Base-by-base conservation (phyloP, 495 filamentous ascomycete species). In the Friedmanniomyces endolithicus region DNA sequence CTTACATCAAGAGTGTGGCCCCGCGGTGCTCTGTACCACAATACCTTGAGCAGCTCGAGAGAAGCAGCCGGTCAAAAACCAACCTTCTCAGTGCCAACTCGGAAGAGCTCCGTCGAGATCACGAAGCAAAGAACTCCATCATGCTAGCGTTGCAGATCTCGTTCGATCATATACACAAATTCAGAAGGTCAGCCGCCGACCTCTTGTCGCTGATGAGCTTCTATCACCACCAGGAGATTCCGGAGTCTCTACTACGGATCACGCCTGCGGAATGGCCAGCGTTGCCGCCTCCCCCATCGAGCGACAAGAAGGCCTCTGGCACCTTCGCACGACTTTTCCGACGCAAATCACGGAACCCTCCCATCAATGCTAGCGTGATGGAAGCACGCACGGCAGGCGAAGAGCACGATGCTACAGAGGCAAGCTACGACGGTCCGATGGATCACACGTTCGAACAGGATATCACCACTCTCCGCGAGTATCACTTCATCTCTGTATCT, bases 361-460 rank as follows among this genome's bases (percentile, higher is more conserved):
- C 27, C 9, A 31, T 31, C 9, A 3, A 9, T 31, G 4, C 27
- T 31, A 31, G 27, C 27, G 9, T 3, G 27, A 9, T 31, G 27
- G 27, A 31, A 31, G 27, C 9, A 31, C 27, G 27, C 27, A 31
- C 27, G 4, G 27, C 27, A 31, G 9, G 27, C 27, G 27, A 31
- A 9, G 9, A 31, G 27, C 27, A 3, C 27, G 27, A 9, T 31
- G 27, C 4, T 14, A 27, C 14, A 56, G 50, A 57, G 31, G 35
- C 39, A 19, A 48, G 9, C 58, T 62, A 60, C 41, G 19, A 58
- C 33, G 53, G 35, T 35, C 55, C 43, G 24, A 19, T 56, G 44
- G 61, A 60, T 29, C 55, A 69, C 44, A 60, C 43, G 17, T 75
- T 77, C 59, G 69, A 75, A 52, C 65, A 71, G 2, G 71, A 77